These are phyloP conservation scores for Alternaria postmessia DNA, from an alignment of 2,329 filamentous ascomycete genomes.

Conservation along the genomic window DNA sequence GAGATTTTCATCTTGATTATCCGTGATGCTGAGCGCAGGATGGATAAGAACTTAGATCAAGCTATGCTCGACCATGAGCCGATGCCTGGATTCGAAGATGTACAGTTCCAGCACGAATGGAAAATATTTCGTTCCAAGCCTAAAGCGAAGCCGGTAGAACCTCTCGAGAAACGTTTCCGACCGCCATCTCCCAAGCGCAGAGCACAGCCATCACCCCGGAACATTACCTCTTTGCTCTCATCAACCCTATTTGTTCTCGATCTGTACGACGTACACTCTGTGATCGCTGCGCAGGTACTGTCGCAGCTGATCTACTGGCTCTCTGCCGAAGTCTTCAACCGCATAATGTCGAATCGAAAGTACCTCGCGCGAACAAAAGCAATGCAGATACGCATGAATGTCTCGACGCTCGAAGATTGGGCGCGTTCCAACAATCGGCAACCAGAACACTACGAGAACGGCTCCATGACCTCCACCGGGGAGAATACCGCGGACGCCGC, in stretches of 20 bases:
- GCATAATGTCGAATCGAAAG: constrained; percentile 94
- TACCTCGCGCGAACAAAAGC: constrained; percentile 96
- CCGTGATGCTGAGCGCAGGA: constrained; percentile 89
- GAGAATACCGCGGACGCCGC: constrained; percentile 88
- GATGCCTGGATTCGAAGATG: constrained; percentile 95
- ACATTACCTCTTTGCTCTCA: constrained; percentile 92
- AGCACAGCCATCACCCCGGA: constrained; percentile 90
- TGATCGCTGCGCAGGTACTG: constrained; percentile 90
- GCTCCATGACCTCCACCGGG: constrained; percentile 82
- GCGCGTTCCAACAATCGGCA: constrained; percentile 90
- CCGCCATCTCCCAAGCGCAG: constrained; percentile 93
- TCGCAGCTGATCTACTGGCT: constrained; percentile 97
- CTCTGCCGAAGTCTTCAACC: constrained; percentile 94
- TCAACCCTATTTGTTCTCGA: constrained; percentile 97
- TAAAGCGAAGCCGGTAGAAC: constrained; percentile 84
- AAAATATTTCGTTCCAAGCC: constrained; percentile 93
- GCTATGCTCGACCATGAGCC: constrained; percentile 98
- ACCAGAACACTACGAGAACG: constrained; percentile 94
- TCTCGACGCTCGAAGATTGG: constrained; percentile 96
- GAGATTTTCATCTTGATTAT: constrained; percentile 99
- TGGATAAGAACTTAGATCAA: constrained; percentile 92
- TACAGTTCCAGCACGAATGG: constrained; percentile 98
- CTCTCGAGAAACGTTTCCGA: constrained; percentile 86
- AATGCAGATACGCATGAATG: constrained; percentile 99
- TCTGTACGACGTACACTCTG: constrained; percentile 98